Conservation (phyloP, 805 yeast species). For the Jamesozyma jinghongensis region DNA sequence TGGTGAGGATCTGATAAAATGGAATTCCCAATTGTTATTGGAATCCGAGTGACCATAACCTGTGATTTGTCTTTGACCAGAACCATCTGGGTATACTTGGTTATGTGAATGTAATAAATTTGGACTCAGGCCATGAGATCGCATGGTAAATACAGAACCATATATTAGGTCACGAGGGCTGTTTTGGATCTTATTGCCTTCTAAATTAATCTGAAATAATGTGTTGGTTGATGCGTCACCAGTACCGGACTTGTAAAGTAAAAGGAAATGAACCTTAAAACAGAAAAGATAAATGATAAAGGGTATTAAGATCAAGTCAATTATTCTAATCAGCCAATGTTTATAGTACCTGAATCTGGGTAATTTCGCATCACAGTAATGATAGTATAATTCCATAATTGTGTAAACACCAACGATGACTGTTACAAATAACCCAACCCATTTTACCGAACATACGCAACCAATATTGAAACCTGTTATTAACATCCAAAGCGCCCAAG, state of each 20-base stretch:
- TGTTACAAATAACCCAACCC: constrained; percentile 75
- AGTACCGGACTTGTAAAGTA: constrained; percentile 74
- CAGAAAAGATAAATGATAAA: constrained; percentile 54
- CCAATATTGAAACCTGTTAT: constrained; percentile 64
- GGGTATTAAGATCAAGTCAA: constrained; percentile 65
- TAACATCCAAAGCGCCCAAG: constrained; percentile 63
- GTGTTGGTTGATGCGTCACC: constrained; percentile 92
- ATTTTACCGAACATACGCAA: constrained; percentile 75
- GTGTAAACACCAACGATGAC: constrained; percentile 51
- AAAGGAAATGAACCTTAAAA: constrained; percentile 73
- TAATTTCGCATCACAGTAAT: constrained; percentile 30
- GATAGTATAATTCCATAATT: constrained; percentile 42
- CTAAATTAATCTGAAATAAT: constrained; percentile 77
- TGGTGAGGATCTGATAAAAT: constrained; percentile 32
- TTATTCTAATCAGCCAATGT: constrained; percentile 69
- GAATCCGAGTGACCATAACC: constrained; percentile 68
- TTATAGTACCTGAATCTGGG: constrained; percentile 32
- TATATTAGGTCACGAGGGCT: constrained; percentile 59
- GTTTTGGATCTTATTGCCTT: constrained; percentile 55
- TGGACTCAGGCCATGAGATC: constrained; percentile 67
- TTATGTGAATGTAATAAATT: constrained; percentile 68
- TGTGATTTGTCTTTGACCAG: constrained; percentile 69
- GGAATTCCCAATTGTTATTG: constrained; percentile 62
- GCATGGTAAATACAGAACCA: constrained; percentile 39
- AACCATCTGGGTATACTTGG: constrained; percentile 67